These are phyloP conservation scores for Colletotrichum magnum DNA, from an alignment of 2,329 filamentous ascomycete species.

Conservation along the genomic window DNA sequence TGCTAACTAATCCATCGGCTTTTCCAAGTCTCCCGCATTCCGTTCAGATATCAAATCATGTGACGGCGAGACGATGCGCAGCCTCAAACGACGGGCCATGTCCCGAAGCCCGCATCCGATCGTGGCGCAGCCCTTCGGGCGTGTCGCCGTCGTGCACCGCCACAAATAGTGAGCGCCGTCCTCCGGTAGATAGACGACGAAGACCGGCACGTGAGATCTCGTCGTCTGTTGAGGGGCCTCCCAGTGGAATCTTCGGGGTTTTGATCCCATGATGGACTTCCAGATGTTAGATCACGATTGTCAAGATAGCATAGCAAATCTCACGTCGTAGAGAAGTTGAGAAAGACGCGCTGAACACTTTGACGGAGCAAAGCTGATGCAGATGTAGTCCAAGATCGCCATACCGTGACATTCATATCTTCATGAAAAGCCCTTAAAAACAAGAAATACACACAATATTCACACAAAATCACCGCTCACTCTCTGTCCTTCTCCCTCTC, in stretches of 20 bases:
- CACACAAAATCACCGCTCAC: too few species aligned
- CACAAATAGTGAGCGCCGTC: not conserved
- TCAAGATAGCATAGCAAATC: too few species aligned
- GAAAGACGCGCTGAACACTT: too few species aligned
- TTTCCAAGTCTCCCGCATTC: not conserved
- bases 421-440: not conserved
- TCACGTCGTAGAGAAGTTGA: too few species aligned
- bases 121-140: constrained; percentile 2
- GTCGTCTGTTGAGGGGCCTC: too few species aligned
- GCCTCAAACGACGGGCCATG: not conserved
- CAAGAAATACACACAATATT: not conserved
- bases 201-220: too few species aligned
- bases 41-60: not conserved
- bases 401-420: constrained; percentile 25
- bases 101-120: not conserved
- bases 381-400: not conserved
- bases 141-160: not conserved
- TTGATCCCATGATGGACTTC: not conserved
- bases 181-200: not conserved
- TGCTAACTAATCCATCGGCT: not conserved
- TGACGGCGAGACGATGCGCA: not conserved
- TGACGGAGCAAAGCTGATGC: too few species aligned
- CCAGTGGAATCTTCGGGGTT: too few species aligned
- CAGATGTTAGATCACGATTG: not conserved
- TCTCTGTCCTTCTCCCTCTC: too few species aligned